Conservation (phyloP, 768 basidiomycete species). For the Boletus rex-veris region DNA sequence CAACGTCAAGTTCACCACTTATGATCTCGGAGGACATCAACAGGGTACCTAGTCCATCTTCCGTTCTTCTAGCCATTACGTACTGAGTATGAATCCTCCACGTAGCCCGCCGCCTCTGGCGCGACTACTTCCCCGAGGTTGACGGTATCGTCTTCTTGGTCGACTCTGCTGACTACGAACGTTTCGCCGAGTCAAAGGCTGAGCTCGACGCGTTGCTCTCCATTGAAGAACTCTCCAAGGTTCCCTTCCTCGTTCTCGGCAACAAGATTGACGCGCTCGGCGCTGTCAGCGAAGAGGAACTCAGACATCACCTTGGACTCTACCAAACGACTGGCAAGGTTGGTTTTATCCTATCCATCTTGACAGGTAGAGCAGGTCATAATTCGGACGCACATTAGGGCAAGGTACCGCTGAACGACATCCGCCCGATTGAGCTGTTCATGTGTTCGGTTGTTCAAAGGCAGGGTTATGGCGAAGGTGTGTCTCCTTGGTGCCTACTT, state of each 20-base stretch:
- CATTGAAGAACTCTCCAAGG: constrained; percentile 92
- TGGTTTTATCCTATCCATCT: constrained; percentile 8
- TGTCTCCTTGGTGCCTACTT: constrained; percentile 8
- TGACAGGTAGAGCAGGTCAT: neutral
- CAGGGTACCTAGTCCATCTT: constrained; percentile 57
- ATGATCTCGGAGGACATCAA: constrained; percentile 96
- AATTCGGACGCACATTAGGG: constrained; percentile 50
- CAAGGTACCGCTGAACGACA: constrained; percentile 94
- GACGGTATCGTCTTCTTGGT: constrained; percentile 99
- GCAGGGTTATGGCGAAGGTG: constrained; percentile 97
- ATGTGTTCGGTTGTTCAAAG: constrained; percentile 99
- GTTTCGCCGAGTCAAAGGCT: constrained; percentile 93
- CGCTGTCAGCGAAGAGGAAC: constrained; percentile 95
- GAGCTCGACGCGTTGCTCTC: constrained; percentile 94
- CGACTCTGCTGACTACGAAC: constrained; percentile 95
- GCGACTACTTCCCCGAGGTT: constrained; percentile 99
- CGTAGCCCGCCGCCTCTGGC: constrained; percentile 93
- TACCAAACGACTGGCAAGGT: constrained; percentile 99
- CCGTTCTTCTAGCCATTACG: neutral
- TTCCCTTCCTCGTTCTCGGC: constrained; percentile 96
- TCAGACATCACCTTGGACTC: constrained; percentile 90
- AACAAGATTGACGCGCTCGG: constrained; percentile 99
- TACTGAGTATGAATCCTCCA: neutral
- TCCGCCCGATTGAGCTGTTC: constrained; percentile 98
- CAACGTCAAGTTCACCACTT: constrained; percentile 98